Evolutionary conservation across 2,329 filamentous ascomycete genomes (phyloP).

Genomic region (Penicillium vulpinum): DNA sequence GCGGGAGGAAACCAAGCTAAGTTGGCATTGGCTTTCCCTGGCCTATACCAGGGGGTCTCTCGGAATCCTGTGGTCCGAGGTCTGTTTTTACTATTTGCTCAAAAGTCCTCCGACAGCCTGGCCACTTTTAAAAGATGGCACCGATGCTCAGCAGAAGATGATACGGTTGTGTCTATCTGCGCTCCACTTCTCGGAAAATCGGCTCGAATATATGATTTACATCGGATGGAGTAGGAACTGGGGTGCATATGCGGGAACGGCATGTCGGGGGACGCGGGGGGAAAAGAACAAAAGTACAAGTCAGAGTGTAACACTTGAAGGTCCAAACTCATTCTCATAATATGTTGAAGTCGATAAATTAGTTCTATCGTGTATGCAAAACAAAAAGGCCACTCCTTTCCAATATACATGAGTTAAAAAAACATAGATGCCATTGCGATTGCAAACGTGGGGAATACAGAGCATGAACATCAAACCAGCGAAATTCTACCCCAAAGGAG

Average conservation of each 20-base stretch:
- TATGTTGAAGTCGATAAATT: slow-evolving; percentile 3
- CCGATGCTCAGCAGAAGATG: background rate
- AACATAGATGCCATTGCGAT: background rate
- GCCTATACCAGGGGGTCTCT: background rate
- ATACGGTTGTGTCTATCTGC: background rate
- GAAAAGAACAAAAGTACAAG: background rate
- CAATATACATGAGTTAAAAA: slow-evolving; percentile 1
- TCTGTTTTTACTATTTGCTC: background rate
- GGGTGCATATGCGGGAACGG: background rate
- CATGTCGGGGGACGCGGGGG: background rate
- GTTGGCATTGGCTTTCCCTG: background rate
- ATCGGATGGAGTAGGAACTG: background rate
- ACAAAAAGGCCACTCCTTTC: background rate
- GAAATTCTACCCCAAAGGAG: background rate
- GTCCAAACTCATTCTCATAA: background rate
- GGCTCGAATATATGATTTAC: background rate
- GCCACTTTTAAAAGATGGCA: background rate
- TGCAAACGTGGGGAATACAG: slow-evolving; percentile 5
- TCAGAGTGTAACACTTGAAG: background rate
- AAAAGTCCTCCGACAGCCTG: background rate
- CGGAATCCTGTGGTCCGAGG: background rate
- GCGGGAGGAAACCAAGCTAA: background rate
- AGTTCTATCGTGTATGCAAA: slow-evolving; percentile 1
- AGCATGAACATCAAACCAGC: background rate
- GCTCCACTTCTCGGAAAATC: background rate